Base-by-base conservation (phyloP, 306 rosid species). In the Cucumis cinereus region DNA sequence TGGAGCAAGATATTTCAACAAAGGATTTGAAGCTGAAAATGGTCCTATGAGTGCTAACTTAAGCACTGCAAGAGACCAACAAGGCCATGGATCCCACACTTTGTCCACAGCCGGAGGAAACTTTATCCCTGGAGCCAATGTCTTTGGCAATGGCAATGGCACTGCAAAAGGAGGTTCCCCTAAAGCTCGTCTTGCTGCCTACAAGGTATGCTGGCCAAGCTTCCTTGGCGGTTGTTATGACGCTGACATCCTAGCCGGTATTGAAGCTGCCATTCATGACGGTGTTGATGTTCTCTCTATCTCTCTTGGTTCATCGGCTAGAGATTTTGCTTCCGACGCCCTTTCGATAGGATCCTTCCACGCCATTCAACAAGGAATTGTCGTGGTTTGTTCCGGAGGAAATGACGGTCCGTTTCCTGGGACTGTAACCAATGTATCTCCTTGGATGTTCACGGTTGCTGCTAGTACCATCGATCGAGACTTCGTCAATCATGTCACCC, bases 81-180 rank as follows among this genome's bases (percentile, higher is more conserved):
- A 14, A 7, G 74, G 74, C 7, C 74, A 69, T 43, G 74, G 74
- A 3, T 6, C 74, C 0, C 74, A 69, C 36, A 69, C 74, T 1
- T 45, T 69, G 4, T 69, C 74, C 11, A 69, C 74, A 0, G 74
- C 74, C 1, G 74, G 55, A 5, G 74, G 56, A 7, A 69, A 45
- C 36, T 69, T 69, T 4, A 56, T 69, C 22, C 22, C 14, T 0
- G 74, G 74, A 22, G 74, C 38, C 17, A 69, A 24, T 14, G 8
- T 43, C 1, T 69, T 69, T 23, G 74, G 74, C 14, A 23, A 22
- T 43, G 74, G 7, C 38, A 43, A 69, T 14, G 74, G 74, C 0
- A 69, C 74, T 1, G 74, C 74, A 2, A 69, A 69, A 69, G 74
- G 74, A 2, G 74, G 74, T 13, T 13, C 74, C 38, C 74, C 74